A percentile compares a stretch with the other conserved stretches of the same genome.
Evolutionary conservation across 2,329 filamentous ascomycete species (phyloP).

Genomic region (Bipolaris sorokiniana): DNA sequence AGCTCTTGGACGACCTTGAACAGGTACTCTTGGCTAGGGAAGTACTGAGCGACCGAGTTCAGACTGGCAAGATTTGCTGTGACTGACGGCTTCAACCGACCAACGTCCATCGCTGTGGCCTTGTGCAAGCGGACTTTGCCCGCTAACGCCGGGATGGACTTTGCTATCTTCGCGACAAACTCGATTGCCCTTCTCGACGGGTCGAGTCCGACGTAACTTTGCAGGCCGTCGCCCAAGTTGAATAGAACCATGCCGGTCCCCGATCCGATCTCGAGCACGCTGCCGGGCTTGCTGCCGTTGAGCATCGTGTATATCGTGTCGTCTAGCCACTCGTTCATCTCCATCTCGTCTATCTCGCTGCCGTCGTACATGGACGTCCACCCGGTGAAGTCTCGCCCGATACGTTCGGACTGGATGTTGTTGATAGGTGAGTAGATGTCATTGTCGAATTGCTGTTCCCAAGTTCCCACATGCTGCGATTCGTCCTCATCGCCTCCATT

Average conservation of each 20-base stretch:
- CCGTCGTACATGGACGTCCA: slow-evolving; percentile 22
- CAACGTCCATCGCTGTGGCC: not conserved
- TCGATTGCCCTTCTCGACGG: slow-evolving; percentile 2
- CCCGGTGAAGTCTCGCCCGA: slow-evolving; percentile 15
- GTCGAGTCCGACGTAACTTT: slow-evolving; percentile 13
- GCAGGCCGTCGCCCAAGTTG: slow-evolving; percentile 6
- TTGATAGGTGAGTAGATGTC: not conserved
- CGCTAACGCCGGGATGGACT: slow-evolving; percentile 1
- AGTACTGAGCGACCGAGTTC: slow-evolving; percentile 19
- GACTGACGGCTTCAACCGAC: not conserved
- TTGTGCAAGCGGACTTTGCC: slow-evolving; percentile 2
- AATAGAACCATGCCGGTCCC: slow-evolving; percentile 20
- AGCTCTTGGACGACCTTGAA: slow-evolving; percentile 4
- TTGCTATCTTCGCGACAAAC: slow-evolving; percentile 4
- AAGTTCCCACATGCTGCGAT: slow-evolving; percentile 2
- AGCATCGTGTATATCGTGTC: slow-evolving; percentile 11
- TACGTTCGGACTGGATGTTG: not conserved
- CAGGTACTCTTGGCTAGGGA: slow-evolving; percentile 15
- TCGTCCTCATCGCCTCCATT: not conserved
- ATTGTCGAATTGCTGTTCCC: slow-evolving; percentile 11
- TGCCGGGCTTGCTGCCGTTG: not conserved
- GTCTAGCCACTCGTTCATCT: slow-evolving; percentile 22
- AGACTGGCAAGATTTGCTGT: not conserved
- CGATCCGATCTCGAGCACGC: slow-evolving; percentile 14
- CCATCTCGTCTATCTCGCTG: slow-evolving; percentile 5